phyloP scores from a whole-genome alignment of 306 rosid species.

The Erythrophleum fordii region DNA sequence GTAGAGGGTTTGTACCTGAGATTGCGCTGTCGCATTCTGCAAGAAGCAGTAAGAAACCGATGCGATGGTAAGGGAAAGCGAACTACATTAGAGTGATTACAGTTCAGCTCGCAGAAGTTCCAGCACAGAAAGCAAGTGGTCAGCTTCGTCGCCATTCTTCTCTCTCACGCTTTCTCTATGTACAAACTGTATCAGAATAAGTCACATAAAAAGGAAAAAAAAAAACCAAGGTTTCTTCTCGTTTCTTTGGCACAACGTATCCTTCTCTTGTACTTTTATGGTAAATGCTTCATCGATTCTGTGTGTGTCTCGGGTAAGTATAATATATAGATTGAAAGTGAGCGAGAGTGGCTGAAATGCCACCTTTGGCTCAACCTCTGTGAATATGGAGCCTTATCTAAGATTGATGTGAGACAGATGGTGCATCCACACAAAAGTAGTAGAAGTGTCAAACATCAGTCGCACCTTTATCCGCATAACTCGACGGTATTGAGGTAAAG shows the following conservation, averaged over 20 bases:
- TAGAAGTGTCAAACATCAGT: too few species aligned
- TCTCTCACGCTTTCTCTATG: slow-evolving; percentile 2
- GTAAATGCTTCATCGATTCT: background rate
- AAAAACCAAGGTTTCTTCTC: background rate
- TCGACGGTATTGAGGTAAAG: too few species aligned
- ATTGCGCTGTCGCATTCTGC: slow-evolving; percentile 66
- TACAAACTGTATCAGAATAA: background rate
- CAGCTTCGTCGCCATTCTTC: slow-evolving; percentile 66
- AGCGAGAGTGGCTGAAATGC: background rate
- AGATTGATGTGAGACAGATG: too few species aligned
- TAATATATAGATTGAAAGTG: too few species aligned
- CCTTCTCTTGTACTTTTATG: background rate
- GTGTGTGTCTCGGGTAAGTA: background rate
- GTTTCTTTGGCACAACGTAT: background rate
- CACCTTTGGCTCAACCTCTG: background rate
- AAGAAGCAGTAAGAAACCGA: slow-evolving; percentile 54
- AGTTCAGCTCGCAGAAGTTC: slow-evolving; percentile 47
- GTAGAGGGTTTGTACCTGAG: slow-evolving; percentile 47
- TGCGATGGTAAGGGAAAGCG: slow-evolving; percentile 44
- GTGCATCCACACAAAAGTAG: too few species aligned
- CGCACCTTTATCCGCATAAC: too few species aligned
- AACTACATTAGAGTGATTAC: slow-evolving; percentile 11
- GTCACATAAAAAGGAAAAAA: too few species aligned
- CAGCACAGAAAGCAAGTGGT: slow-evolving; percentile 62
- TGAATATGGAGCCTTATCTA: too few species aligned